These are phyloP conservation scores for Suillus clintonianus DNA, from an alignment of 768 basidiomycete species.

Conservation along the genomic window DNA sequence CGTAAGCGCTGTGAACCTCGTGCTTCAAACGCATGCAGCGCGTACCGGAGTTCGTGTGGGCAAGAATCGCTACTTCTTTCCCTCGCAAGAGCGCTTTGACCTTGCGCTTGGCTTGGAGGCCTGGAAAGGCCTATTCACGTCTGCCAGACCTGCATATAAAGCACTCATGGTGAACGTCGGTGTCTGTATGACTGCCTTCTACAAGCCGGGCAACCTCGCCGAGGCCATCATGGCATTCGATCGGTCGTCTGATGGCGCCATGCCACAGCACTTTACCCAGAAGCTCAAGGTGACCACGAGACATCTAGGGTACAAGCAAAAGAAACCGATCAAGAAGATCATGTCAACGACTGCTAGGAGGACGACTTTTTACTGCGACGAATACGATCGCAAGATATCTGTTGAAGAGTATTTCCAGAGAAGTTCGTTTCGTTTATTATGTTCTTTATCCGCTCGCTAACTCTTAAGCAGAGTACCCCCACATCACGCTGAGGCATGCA, in stretches of 20 bases:
- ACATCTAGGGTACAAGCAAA: constrained; percentile 55
- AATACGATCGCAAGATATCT: constrained; percentile 54
- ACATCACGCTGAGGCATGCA: constrained; percentile 49
- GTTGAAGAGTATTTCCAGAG: constrained; percentile 64
- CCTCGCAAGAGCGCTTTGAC: constrained; percentile 21
- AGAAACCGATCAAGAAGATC: constrained; percentile 48
- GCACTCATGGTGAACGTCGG: constrained; percentile 57
- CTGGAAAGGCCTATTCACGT: constrained; percentile 52
- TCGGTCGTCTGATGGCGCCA: constrained; percentile 39
- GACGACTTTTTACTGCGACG: constrained; percentile 57
- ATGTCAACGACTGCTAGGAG: constrained; percentile 41
- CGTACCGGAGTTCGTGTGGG: constrained; percentile 49
- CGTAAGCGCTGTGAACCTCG: constrained; percentile 48
- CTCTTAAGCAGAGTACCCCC: constrained; percentile 49
- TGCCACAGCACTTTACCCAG: constrained; percentile 50
- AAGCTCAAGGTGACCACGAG: constrained; percentile 58
- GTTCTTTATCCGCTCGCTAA: constrained; percentile 14
- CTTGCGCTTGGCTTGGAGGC: constrained; percentile 45
- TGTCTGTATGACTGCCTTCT: constrained; percentile 55
- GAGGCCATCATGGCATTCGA: constrained; percentile 55
- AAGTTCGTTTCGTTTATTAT: constrained; percentile 44
- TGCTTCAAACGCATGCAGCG: constrained; percentile 46
- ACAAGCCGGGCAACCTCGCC: constrained; percentile 62
- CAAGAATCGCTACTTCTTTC: constrained; percentile 54
- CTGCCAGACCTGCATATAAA: constrained; percentile 48